Conservation (phyloP, 148 eudicot species). For the Camellia granthamiana region DNA sequence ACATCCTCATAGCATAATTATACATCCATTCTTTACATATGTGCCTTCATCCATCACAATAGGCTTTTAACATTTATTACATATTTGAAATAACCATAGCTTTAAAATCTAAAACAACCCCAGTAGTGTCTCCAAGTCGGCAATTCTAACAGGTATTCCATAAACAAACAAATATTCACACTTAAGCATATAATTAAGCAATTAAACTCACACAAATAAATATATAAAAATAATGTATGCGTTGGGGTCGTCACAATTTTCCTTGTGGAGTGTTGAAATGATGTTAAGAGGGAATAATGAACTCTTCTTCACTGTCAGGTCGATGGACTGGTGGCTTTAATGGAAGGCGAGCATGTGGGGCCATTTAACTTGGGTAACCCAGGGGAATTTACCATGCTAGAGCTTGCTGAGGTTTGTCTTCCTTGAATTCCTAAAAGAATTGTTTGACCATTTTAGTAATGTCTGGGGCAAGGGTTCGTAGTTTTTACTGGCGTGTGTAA, state of each 20-base stretch:
- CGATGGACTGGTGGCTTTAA: conserved; percentile 72
- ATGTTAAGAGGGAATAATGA: not conserved
- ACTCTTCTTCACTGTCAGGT: conserved; percentile 41
- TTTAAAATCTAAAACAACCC: too few species aligned
- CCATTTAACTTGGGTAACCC: conserved; percentile 92
- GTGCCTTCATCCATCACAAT: too few species aligned
- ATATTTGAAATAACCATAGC: too few species aligned
- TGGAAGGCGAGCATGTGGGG: conserved; percentile 89
- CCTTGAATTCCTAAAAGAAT: not conserved
- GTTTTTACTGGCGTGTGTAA: not conserved
- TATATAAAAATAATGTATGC: too few species aligned
- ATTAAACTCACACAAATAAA: too few species aligned
- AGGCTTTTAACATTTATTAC: too few species aligned
- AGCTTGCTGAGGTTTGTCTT: conserved; percentile 76
- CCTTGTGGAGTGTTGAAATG: not conserved
- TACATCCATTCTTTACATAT: too few species aligned
- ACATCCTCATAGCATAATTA: too few species aligned
- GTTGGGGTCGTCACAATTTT: not conserved
- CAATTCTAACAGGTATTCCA: too few species aligned
- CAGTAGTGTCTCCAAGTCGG: too few species aligned
- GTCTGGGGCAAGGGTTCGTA: not conserved
- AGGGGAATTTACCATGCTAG: conserved; percentile 91
- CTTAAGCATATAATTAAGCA: too few species aligned
- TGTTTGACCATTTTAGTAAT: not conserved
- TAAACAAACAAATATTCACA: too few species aligned